phyloP scores from a whole-genome alignment of 208 protist species.

The Lotmaria passim region DNA sequence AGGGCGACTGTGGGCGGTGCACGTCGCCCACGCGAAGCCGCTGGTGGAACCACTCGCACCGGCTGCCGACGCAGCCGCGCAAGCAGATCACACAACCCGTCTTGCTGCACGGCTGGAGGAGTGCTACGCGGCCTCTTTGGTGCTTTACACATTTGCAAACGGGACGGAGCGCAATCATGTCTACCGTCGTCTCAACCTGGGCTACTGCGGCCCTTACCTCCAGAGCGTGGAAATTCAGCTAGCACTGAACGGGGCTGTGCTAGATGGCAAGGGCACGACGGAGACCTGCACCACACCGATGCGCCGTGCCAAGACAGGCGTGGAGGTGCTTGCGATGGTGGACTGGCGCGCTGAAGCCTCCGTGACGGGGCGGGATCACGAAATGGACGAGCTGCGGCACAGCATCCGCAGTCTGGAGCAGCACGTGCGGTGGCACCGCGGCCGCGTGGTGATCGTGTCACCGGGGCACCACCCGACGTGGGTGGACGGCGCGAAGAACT shows the following conservation, averaged over 20 bases:
- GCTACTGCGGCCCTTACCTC: slow-evolving; percentile 18
- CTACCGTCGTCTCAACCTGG: slow-evolving; percentile 37
- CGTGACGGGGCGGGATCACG: slow-evolving; percentile 15
- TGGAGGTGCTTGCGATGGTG: slow-evolving; percentile 19
- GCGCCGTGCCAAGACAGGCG: slow-evolving; percentile 26
- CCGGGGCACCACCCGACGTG: slow-evolving; percentile 94
- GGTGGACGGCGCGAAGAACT: slow-evolving; percentile 77
- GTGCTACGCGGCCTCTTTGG: slow-evolving; percentile 64
- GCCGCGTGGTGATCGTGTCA: slow-evolving; percentile 93
- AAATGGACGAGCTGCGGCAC: slow-evolving; percentile 93
- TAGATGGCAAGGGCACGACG: slow-evolving; percentile 24
- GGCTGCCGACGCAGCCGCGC: not conserved
- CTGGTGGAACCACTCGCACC: not conserved
- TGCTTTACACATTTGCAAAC: slow-evolving; percentile 98
- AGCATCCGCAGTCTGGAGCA: slow-evolving; percentile 94
- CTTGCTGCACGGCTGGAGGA: slow-evolving; percentile 14
- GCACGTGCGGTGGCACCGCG: slow-evolving; percentile 92
- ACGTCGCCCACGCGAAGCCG: not conserved
- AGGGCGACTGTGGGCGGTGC: slow-evolving; percentile 8
- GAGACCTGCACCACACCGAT: slow-evolving; percentile 30
- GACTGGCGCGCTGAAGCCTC: not conserved
- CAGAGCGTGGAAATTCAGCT: slow-evolving; percentile 21
- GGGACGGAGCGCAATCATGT: slow-evolving; percentile 84
- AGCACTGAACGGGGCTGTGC: slow-evolving; percentile 15
- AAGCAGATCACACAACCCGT: not conserved